Evolutionary conservation across 768 basidiomycete genomes (phyloP).

Genomic region (Amyloporia xantha): DNA sequence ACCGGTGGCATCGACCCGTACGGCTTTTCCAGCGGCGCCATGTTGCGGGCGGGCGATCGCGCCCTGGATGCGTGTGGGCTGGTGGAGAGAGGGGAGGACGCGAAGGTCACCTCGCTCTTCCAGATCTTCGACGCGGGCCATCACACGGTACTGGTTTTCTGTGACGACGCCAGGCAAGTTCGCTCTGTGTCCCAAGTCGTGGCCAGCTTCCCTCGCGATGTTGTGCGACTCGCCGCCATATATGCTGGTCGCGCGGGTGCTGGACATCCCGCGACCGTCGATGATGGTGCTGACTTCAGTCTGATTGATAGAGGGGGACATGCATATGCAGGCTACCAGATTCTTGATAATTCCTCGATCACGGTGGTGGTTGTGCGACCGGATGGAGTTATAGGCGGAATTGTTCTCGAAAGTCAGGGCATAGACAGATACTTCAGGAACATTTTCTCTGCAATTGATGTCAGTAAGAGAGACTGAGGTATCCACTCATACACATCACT

Average conservation of each 20-base stretch:
- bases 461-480: too few relatives aligned
- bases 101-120: constrained; percentile 20
- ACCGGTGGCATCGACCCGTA: constrained; percentile 3
- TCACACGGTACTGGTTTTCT: constrained; percentile 29
- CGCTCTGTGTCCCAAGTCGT: neutral
- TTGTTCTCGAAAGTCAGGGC: neutral
- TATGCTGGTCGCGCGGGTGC: neutral
- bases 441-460: neutral
- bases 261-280: neutral
- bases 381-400: constrained; percentile 5
- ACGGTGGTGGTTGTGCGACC: constrained; percentile 1
- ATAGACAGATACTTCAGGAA: neutral
- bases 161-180: neutral
- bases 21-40: constrained; percentile 3
- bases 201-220: neutral
- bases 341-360: neutral
- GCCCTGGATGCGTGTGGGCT: constrained; percentile 37
- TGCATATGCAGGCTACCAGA: constrained; percentile 2
- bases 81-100: neutral
- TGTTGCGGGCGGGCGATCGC: constrained; percentile 34
- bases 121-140: constrained; percentile 16
- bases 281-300: neutral
- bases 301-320: constrained; percentile 2
- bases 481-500: too few relatives aligned
- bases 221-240: neutral